Percentiles rank a stretch among this genome's conserved stretches.
These are phyloP conservation scores for Cadophora gregata DNA, from an alignment of 2,329 filamentous ascomycete species.

Conservation along the genomic window DNA sequence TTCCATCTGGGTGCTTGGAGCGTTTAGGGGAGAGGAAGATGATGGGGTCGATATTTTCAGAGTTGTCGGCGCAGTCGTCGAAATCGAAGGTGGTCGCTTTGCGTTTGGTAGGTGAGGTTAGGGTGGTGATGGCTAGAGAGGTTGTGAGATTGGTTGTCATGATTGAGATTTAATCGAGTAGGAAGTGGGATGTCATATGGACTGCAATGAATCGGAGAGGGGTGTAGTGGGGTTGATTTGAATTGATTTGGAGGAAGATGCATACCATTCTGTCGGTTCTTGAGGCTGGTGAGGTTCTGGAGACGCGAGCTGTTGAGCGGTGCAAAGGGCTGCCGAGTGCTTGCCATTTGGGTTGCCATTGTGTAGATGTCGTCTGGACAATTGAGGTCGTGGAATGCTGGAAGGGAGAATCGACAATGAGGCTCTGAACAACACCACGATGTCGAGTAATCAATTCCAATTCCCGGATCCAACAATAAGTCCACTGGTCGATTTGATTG, in stretches of 20 bases:
- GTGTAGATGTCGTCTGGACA: conserved; percentile 18
- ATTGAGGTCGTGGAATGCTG: not conserved
- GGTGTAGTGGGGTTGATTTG: conserved; percentile 14
- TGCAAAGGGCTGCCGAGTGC: conserved; percentile 71
- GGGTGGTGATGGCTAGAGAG: conserved; percentile 31
- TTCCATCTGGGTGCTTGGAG: conserved; percentile 56
- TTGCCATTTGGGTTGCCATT: conserved; percentile 42
- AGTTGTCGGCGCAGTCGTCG: conserved; percentile 56
- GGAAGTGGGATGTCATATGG: conserved; percentile 31
- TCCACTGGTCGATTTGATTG: conserved; percentile 10
- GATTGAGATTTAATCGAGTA: conserved; percentile 27
- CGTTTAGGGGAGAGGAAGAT: conserved; percentile 60
- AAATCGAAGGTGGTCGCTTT: conserved; percentile 59
- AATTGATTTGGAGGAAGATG: conserved; percentile 5
- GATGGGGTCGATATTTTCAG: conserved; percentile 66
- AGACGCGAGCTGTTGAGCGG: conserved; percentile 72
- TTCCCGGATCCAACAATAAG: not conserved
- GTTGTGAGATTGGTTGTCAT: conserved; percentile 35
- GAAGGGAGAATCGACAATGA: conserved; percentile 7
- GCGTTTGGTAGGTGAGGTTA: conserved; percentile 54
- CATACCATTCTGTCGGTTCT: conserved; percentile 78
- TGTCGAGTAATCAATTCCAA: not conserved
- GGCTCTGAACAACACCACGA: conserved; percentile 4
- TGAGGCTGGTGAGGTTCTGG: conserved; percentile 74
- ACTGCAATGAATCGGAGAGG: not conserved